These are phyloP conservation scores for Aspergillus nomiae DNA, from an alignment of 2,329 filamentous ascomycete species.

Conservation along the genomic window DNA sequence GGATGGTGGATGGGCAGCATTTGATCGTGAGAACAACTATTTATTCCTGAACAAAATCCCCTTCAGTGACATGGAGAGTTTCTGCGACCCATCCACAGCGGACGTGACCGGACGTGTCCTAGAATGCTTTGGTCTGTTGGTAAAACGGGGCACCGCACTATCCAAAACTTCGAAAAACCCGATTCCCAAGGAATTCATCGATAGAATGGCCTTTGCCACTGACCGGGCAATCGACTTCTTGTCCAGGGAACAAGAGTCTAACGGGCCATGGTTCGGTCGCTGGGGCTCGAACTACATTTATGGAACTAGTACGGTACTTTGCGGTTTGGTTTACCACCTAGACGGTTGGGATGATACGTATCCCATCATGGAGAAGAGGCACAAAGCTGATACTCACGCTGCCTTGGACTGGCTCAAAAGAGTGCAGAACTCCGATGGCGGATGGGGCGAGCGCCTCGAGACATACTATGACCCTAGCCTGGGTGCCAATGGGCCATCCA, in stretches of 20 bases:
- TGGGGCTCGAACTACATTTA: constrained; percentile 39
- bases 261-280: constrained; percentile 33
- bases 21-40: constrained; percentile 37
- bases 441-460: constrained; percentile 31
- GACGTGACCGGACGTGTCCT: constrained; percentile 37
- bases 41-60: constrained; percentile 38
- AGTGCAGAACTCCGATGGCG: constrained; percentile 32
- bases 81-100: constrained; percentile 36
- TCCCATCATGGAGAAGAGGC: not conserved
- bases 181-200: not conserved
- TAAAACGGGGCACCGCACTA: not conserved
- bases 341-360: not conserved
- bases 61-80: constrained; percentile 37
- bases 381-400: not conserved
- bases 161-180: not conserved
- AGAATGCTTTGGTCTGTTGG: constrained; percentile 32
- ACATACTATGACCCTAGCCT: constrained; percentile 21
- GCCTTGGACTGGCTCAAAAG: constrained; percentile 25
- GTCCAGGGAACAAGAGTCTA: constrained; percentile 21
- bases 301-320: constrained; percentile 34
- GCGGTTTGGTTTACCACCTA: constrained; percentile 21
- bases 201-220: not conserved
- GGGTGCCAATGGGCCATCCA: constrained; percentile 22
- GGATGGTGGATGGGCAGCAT: constrained; percentile 40
- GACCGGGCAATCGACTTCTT: not conserved